Conservation (phyloP, 345 rosid genomes). For the Hibiscus trionum region DNA sequence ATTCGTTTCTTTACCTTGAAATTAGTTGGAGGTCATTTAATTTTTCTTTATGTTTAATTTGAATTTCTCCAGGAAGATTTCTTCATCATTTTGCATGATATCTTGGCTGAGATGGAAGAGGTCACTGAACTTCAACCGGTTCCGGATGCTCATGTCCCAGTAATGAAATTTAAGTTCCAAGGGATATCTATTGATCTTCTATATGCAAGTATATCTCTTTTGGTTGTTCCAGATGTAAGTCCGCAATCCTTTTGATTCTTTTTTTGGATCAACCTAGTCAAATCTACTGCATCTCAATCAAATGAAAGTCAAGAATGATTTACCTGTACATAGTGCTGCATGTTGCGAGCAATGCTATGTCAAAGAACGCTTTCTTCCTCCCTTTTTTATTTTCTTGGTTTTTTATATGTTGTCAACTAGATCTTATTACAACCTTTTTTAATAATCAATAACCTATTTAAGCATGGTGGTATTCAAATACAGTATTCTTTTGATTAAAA, state of each 20-base stretch:
- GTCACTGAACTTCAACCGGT: conserved; percentile 86
- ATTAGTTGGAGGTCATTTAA: not conserved
- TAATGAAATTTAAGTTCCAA: conserved; percentile 87
- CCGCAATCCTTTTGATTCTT: not conserved
- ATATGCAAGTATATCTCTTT: conserved; percentile 76
- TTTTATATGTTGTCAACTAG: not conserved
- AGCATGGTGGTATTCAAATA: not conserved
- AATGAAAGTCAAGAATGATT: not conserved
- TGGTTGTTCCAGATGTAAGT: conserved; percentile 82
- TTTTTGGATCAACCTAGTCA: not conserved
- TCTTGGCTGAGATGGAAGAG: conserved; percentile 68
- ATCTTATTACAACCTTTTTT: not conserved
- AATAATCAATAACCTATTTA: not conserved
- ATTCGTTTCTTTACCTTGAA: not conserved
- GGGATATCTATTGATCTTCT: conserved; percentile 91
- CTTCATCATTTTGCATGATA: conserved; percentile 64
- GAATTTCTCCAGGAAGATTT: conserved; percentile 58
- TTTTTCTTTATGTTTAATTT: conserved; percentile 5
- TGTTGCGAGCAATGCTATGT: not conserved
- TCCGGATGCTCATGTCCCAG: conserved; percentile 97
- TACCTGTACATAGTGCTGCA: not conserved
- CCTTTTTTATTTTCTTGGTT: not conserved
- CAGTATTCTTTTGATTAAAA: conserved; percentile 4
- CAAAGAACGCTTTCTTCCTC: not conserved
- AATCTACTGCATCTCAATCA: not conserved